Evolutionary conservation across 1,284 basidiomycete genomes (phyloP).

Genomic region (Flammula alnicola): DNA sequence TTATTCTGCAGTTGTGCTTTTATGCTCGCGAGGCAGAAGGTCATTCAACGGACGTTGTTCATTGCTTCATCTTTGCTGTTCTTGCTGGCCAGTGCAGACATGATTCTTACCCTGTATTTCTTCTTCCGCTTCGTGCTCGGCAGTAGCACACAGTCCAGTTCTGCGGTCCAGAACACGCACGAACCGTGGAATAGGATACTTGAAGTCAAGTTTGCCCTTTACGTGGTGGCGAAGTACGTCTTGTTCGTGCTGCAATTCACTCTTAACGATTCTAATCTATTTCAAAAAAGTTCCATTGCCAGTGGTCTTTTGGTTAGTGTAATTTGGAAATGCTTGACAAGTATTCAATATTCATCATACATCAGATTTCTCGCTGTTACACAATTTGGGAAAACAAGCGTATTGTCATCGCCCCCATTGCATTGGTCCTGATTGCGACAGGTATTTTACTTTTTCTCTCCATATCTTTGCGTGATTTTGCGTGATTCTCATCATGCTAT

Average conservation of each 20-base stretch:
- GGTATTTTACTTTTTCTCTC: slow-evolving; percentile 18
- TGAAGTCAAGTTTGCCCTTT: slow-evolving; percentile 24
- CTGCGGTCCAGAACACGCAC: slow-evolving; percentile 1
- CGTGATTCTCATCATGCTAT: not conserved
- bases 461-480: not conserved
- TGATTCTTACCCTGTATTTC: slow-evolving; percentile 22
- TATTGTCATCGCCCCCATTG: slow-evolving; percentile 26
- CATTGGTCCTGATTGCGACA: slow-evolving; percentile 28
- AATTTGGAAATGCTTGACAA: not conserved
- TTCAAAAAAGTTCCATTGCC: slow-evolving; percentile 17
- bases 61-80: slow-evolving; percentile 18
- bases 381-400: slow-evolving; percentile 29
- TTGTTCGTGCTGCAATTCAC: not conserved
- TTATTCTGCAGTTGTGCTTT: slow-evolving; percentile 23
- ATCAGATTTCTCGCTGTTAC: slow-evolving; percentile 29
- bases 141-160: not conserved
- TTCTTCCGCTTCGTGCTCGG: slow-evolving; percentile 22
- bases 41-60: slow-evolving; percentile 10
- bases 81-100: slow-evolving; percentile 22
- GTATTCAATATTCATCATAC: not conserved
- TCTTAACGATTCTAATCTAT: not conserved
- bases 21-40: slow-evolving; percentile 16
- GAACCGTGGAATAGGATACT: slow-evolving; percentile 22
- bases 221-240: slow-evolving; percentile 26
- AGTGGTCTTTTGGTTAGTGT: slow-evolving; percentile 22